A percentile compares a stretch with the other conserved stretches of the same genome.
These are phyloP conservation scores for Schwanniomyces sp. DNA, from an alignment of 805 yeast genomes.

Conservation along the genomic window DNA sequence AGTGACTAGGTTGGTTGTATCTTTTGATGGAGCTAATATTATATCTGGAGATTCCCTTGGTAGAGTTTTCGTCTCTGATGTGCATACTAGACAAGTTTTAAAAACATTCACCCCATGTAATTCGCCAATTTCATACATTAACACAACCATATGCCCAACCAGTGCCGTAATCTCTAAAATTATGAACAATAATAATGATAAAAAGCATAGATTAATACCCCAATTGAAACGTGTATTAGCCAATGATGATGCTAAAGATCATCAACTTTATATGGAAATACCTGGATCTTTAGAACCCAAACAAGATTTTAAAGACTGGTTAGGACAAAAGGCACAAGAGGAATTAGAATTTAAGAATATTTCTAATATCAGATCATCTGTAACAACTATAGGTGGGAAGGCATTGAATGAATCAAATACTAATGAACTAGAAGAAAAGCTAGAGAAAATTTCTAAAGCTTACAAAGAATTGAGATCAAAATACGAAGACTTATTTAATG, in stretches of 20 bases:
- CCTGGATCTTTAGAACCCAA: conserved; percentile 21
- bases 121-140: conserved; percentile 32
- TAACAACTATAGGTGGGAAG: conserved; percentile 5
- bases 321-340: conserved; percentile 48
- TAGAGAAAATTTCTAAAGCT: conserved; percentile 54
- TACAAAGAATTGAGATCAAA: conserved; percentile 57
- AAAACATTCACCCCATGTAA: conserved; percentile 50
- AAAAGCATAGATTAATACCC: conserved; percentile 53
- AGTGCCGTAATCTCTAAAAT: conserved; percentile 6
- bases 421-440: conserved; percentile 41
- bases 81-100: conserved; percentile 65
- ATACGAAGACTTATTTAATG: conserved; percentile 57
- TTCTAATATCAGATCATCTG: conserved; percentile 35
- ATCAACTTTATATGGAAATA: conserved; percentile 44
- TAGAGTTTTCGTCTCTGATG: conserved; percentile 64
- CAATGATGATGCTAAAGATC: conserved; percentile 36
- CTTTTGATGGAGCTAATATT: conserved; percentile 73
- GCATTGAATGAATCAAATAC: neutral
- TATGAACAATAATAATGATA: conserved; percentile 20
- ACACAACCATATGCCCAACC: conserved; percentile 19
- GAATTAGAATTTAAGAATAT: conserved; percentile 52
- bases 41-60: conserved; percentile 79
- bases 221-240: conserved; percentile 60
- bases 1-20: conserved; percentile 56
- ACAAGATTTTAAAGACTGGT: conserved; percentile 48